Conservation (phyloP, 148 eudicot species). For the Vaccinium myrtillus region DNA sequence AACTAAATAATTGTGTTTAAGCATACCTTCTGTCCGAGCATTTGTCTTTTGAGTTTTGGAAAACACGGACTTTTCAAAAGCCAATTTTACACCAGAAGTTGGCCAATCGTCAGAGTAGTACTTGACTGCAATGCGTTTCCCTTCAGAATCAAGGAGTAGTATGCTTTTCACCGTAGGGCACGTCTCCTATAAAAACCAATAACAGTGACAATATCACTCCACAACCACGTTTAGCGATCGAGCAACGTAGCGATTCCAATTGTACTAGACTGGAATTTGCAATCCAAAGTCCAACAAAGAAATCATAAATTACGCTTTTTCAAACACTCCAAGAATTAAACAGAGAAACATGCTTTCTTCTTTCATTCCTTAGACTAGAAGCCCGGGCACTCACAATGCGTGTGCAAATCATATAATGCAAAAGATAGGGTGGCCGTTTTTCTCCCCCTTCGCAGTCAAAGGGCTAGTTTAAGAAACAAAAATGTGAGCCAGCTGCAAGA, state of each 20-base stretch:
- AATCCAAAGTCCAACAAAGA: neutral
- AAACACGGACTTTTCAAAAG: slow-evolving; percentile 40
- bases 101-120: slow-evolving; percentile 50
- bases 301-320: too few relatives aligned
- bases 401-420: too few relatives aligned
- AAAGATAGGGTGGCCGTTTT: too few relatives aligned
- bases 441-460: too few relatives aligned
- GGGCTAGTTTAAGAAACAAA: too few relatives aligned
- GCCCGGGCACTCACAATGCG: too few relatives aligned
- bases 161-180: slow-evolving; percentile 40
- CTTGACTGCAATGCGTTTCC: slow-evolving; percentile 46
- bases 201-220: neutral
- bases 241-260: neutral
- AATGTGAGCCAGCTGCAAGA: too few relatives aligned
- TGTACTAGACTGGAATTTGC: neutral
- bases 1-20: neutral
- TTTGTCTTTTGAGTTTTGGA: slow-evolving; percentile 41
- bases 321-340: too few relatives aligned
- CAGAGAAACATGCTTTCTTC: too few relatives aligned
- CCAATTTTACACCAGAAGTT: slow-evolving; percentile 33
- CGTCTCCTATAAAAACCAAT: slow-evolving; percentile 26
- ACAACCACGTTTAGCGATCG: neutral
- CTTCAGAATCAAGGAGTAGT: slow-evolving; percentile 41
- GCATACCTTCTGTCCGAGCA: slow-evolving; percentile 40
- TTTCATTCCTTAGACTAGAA: too few relatives aligned